Evolutionary conservation across 495 filamentous ascomycete species (phyloP).

Genomic region (Penicillium odoratum): DNA sequence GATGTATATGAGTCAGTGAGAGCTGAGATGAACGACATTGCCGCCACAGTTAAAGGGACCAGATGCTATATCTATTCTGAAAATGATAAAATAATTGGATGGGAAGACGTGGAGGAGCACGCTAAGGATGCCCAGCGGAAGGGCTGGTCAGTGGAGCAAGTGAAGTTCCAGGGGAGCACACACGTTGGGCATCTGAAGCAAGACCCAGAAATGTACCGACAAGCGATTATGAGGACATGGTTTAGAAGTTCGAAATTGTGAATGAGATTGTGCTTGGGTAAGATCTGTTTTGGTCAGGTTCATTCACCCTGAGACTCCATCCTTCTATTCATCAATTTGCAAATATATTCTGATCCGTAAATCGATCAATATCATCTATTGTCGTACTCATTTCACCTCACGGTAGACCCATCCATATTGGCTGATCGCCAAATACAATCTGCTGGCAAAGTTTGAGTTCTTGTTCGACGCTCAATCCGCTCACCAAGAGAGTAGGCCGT

Average conservation of each 20-base stretch:
- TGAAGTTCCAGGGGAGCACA: conserved; percentile 1
- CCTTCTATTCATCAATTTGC: too few relatives aligned
- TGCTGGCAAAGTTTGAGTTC: too few relatives aligned
- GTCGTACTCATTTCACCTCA: too few relatives aligned
- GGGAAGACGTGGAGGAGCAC: not conserved
- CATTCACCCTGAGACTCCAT: too few relatives aligned
- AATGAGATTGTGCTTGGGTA: not conserved
- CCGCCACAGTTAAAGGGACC: not conserved
- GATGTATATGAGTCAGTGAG: not conserved
- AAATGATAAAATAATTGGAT: not conserved
- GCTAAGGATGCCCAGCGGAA: not conserved
- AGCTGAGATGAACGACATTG: not conserved
- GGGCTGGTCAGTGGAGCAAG: not conserved
- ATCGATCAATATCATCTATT: too few relatives aligned
- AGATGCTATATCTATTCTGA: not conserved
- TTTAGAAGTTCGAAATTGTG: not conserved
- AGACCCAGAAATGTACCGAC: not conserved
- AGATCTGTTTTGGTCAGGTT: too few relatives aligned
- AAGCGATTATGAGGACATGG: not conserved
- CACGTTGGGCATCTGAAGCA: not conserved
- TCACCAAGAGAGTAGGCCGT: too few relatives aligned
- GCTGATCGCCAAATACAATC: too few relatives aligned
- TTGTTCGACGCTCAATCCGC: too few relatives aligned
- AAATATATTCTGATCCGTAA: too few relatives aligned
- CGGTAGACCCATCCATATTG: too few relatives aligned